These are phyloP conservation scores for Aureobasidium vineae DNA, from an alignment of 2,329 filamentous ascomycete genomes.

Conservation along the genomic window DNA sequence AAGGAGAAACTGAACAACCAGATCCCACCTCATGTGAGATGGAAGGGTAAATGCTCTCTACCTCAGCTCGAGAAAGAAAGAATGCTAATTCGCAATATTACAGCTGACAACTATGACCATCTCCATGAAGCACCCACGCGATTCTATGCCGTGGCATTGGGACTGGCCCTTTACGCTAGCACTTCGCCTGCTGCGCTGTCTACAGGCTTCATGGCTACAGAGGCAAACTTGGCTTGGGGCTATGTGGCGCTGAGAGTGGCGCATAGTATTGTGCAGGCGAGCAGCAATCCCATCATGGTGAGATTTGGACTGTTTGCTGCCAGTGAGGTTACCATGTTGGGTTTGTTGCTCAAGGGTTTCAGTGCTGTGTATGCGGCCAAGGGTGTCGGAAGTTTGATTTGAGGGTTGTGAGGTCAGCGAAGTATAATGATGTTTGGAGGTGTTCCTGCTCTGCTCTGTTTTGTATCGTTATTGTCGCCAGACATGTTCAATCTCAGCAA, in stretches of 20 bases:
- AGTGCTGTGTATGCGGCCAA: background rate
- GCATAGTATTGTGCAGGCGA: conserved; percentile 45
- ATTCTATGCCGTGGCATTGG: conserved; percentile 45
- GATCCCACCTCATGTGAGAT: conserved; percentile 31
- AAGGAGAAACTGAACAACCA: conserved; percentile 29
- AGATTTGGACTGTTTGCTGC: conserved; percentile 40
- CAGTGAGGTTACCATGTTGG: conserved; percentile 28
- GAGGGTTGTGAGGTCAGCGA: background rate
- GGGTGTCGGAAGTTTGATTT: background rate
- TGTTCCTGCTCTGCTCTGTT: background rate
- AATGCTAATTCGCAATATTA: background rate
- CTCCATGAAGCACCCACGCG: conserved; percentile 47
- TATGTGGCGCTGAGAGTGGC: conserved; percentile 44
- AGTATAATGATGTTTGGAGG: background rate
- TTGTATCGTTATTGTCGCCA: background rate
- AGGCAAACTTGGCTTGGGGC: conserved; percentile 43
- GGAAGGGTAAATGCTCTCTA: background rate
- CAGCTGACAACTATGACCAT: conserved; percentile 47
- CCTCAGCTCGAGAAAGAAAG: background rate
- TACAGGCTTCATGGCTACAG: conserved; percentile 32
- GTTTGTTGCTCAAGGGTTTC: background rate
- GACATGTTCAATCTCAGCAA: conserved; percentile 16
- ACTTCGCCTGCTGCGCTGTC: background rate
- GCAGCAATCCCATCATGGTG: conserved; percentile 40
- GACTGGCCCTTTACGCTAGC: conserved; percentile 37